These are phyloP conservation scores for Camellia sinensis DNA, from an alignment of 148 eudicot species.

Conservation along the genomic window DNA sequence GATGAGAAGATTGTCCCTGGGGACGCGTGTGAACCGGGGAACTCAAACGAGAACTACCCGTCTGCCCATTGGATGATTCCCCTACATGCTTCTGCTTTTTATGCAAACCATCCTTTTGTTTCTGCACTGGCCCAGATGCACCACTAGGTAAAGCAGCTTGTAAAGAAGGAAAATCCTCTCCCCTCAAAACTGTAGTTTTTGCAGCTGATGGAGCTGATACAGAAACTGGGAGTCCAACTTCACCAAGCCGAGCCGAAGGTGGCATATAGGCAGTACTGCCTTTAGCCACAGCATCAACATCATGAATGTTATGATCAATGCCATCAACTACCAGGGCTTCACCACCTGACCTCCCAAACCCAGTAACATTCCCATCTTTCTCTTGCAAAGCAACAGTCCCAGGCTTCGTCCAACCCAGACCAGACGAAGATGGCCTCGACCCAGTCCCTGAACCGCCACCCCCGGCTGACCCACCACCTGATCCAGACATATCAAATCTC, in stretches of 20 bases:
- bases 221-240: constrained; percentile 31
- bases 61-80: constrained; percentile 39
- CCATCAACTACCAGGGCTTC: constrained; percentile 24
- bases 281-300: constrained; percentile 32
- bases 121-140: constrained; percentile 52
- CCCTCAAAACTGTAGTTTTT: constrained; percentile 68
- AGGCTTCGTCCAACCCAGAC: constrained; percentile 87
- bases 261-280: constrained; percentile 52
- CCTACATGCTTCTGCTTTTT: constrained; percentile 54
- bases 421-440: constrained; percentile 63
- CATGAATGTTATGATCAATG: constrained; percentile 18
- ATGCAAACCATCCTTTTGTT: constrained; percentile 56
- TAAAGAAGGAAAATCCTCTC: constrained; percentile 93
- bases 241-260: constrained; percentile 53
- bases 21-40: constrained; percentile 43
- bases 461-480: constrained; percentile 53
- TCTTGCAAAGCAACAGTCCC: constrained; percentile 43
- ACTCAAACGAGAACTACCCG: constrained; percentile 36
- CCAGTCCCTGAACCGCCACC: constrained; percentile 51
- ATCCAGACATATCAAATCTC: constrained; percentile 67
- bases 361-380: constrained; percentile 38
- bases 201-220: constrained; percentile 23
- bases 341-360: constrained; percentile 3
- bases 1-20: constrained; percentile 36
- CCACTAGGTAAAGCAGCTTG: constrained; percentile 62